Percentiles rank a stretch among this genome's conserved stretches.
phyloP scores from a whole-genome alignment of 805 yeast genomes.

The Wickerhamiella australiensis region DNA sequence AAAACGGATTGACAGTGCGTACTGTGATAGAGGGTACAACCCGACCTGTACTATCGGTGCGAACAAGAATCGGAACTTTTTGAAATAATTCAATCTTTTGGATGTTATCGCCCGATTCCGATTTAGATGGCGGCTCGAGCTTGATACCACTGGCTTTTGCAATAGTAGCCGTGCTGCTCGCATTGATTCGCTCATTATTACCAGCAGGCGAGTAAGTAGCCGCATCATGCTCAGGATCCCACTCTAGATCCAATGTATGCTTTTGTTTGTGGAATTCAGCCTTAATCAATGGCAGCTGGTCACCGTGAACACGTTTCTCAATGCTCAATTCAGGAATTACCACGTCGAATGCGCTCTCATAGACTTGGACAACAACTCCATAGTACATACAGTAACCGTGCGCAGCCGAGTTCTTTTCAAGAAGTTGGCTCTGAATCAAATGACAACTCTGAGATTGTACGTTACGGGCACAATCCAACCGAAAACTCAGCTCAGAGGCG shows the following conservation, averaged over 20 bases:
- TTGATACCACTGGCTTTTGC: slow-evolving; percentile 11
- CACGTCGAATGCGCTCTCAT: slow-evolving; percentile 91
- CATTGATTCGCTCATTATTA: neutral
- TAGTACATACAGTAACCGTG: slow-evolving; percentile 65
- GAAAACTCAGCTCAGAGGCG: slow-evolving; percentile 88
- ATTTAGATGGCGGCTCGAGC: slow-evolving; percentile 38
- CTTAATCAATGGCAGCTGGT: slow-evolving; percentile 80
- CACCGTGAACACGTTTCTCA: slow-evolving; percentile 54
- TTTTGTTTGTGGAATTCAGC: slow-evolving; percentile 75
- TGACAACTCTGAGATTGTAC: slow-evolving; percentile 96
- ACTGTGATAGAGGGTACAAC: slow-evolving; percentile 81
- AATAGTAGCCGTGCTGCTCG: slow-evolving; percentile 8
- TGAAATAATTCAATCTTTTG: slow-evolving; percentile 73
- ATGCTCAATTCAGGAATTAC: slow-evolving; percentile 65
- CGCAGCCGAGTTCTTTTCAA: slow-evolving; percentile 55
- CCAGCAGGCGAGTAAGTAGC: slow-evolving; percentile 71
- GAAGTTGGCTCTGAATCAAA: slow-evolving; percentile 57
- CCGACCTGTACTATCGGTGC: slow-evolving; percentile 93
- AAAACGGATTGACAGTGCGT: slow-evolving; percentile 77
- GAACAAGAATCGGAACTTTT: slow-evolving; percentile 69
- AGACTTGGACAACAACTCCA: slow-evolving; percentile 84
- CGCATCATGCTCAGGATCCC: slow-evolving; percentile 89
- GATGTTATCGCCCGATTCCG: slow-evolving; percentile 49
- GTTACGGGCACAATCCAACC: slow-evolving; percentile 81
- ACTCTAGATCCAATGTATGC: slow-evolving; percentile 64